Evolutionary conservation across 768 basidiomycete species (phyloP).

Genomic region (Phlebiopsis gigantea): DNA sequence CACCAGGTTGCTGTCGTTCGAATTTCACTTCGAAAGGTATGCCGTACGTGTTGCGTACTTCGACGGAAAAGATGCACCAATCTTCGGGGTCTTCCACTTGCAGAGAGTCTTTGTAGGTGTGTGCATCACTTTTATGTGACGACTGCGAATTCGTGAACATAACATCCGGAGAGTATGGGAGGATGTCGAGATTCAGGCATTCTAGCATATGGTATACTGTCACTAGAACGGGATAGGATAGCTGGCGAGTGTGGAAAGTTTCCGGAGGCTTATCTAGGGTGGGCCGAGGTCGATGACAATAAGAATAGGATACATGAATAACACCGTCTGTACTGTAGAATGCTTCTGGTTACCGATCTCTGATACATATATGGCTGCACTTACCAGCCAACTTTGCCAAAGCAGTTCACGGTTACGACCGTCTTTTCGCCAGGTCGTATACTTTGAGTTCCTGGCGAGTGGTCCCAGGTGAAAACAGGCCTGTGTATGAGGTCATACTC

Average conservation of each 20-base stretch:
- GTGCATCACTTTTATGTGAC: slow-evolving; percentile 12
- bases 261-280: slow-evolving; percentile 30
- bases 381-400: slow-evolving; percentile 91
- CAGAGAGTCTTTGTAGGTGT: slow-evolving; percentile 24
- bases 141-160: slow-evolving; percentile 10
- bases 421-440: slow-evolving; percentile 70
- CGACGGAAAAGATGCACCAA: slow-evolving; percentile 85
- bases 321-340: slow-evolving; percentile 67
- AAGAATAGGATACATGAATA: slow-evolving; percentile 81
- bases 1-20: slow-evolving; percentile 60
- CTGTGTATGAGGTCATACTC: slow-evolving; percentile 74
- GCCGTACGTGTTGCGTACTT: slow-evolving; percentile 90
- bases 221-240: slow-evolving; percentile 84
- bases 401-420: slow-evolving; percentile 65
- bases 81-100: slow-evolving; percentile 46
- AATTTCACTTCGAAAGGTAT: slow-evolving; percentile 88
- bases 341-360: too few relatives aligned
- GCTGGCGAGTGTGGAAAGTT: slow-evolving; percentile 79
- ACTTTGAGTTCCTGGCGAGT: slow-evolving; percentile 37
- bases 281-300: slow-evolving; percentile 43
- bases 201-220: slow-evolving; percentile 96
- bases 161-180: slow-evolving; percentile 48
- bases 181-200: slow-evolving; percentile 75
- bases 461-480: slow-evolving; percentile 77
- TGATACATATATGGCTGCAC: slow-evolving; percentile 19